These are phyloP conservation scores for Trifolium pratense DNA, from an alignment of 306 rosid genomes.

Conservation along the genomic window DNA sequence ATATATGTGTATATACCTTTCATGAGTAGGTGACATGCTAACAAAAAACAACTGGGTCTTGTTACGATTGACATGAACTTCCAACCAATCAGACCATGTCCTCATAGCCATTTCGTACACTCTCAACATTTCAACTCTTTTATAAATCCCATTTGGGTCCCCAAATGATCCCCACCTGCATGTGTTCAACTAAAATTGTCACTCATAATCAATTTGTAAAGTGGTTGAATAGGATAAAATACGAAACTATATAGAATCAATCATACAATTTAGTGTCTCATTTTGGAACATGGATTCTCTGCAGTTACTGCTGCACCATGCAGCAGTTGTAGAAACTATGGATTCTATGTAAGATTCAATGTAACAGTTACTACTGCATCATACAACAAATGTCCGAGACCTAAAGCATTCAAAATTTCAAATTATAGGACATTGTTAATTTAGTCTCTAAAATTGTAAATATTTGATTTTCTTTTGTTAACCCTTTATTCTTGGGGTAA, in stretches of 20 bases:
- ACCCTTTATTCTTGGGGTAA: too few relatives aligned
- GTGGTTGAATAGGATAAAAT: conserved; percentile 7
- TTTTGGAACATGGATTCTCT: background rate
- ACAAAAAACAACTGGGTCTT: conserved; percentile 76
- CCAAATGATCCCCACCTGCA: conserved; percentile 84
- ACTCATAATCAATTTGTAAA: conserved; percentile 27
- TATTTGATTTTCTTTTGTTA: too few relatives aligned
- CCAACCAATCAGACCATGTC: conserved; percentile 94
- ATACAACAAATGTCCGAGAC: too few relatives aligned
- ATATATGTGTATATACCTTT: conserved; percentile 63
- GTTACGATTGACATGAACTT: conserved; percentile 73
- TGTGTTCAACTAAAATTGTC: conserved; percentile 35
- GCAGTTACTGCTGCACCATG: background rate
- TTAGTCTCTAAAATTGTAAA: background rate
- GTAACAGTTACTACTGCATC: too few relatives aligned
- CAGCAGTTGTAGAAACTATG: background rate
- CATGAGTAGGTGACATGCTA: conserved; percentile 95
- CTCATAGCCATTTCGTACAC: conserved; percentile 88
- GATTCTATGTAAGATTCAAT: too few relatives aligned
- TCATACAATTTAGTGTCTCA: background rate
- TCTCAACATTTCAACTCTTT: conserved; percentile 64
- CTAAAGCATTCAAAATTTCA: background rate
- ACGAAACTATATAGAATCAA: too few relatives aligned
- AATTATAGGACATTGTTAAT: background rate
- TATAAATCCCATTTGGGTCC: conserved; percentile 56